These are phyloP conservation scores for Monosporascus sp. DNA, from an alignment of 2,329 filamentous ascomycete species.

Conservation along the genomic window DNA sequence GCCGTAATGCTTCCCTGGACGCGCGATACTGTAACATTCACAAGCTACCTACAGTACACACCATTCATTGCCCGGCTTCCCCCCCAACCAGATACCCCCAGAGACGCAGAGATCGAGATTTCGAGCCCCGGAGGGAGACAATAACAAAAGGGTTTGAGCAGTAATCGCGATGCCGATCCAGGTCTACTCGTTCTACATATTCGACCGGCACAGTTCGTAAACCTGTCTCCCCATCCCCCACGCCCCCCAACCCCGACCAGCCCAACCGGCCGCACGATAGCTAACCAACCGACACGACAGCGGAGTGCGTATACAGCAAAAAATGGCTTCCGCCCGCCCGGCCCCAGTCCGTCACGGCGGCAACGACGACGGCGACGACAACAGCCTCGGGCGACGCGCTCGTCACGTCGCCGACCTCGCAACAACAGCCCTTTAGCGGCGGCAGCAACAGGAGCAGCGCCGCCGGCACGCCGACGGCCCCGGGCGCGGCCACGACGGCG, in stretches of 20 bases:
- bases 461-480: constrained; percentile 27
- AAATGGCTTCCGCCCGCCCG: constrained; percentile 60
- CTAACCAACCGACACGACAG: constrained; percentile 40
- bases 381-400: constrained; percentile 3
- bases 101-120: no score
- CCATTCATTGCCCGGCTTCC: no score
- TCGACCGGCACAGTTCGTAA: constrained; percentile 87
- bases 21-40: no score
- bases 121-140: no score
- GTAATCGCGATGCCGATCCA: constrained; percentile 58
- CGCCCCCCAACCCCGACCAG: not conserved
- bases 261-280: constrained; percentile 1
- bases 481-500: constrained; percentile 5
- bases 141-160: no score
- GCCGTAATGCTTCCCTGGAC: no score
- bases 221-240: not conserved
- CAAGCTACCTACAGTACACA: no score
- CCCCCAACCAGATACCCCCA: no score
- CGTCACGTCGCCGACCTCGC: constrained; percentile 6
- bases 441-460: constrained; percentile 12
- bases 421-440: not conserved
- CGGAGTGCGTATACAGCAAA: constrained; percentile 94
- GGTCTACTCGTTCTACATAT: constrained; percentile 98
- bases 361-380: constrained; percentile 11
- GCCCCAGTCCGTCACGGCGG: constrained; percentile 33